Base-by-base conservation (phyloP, 345 rosid species). In the Combretum micranthum region DNA sequence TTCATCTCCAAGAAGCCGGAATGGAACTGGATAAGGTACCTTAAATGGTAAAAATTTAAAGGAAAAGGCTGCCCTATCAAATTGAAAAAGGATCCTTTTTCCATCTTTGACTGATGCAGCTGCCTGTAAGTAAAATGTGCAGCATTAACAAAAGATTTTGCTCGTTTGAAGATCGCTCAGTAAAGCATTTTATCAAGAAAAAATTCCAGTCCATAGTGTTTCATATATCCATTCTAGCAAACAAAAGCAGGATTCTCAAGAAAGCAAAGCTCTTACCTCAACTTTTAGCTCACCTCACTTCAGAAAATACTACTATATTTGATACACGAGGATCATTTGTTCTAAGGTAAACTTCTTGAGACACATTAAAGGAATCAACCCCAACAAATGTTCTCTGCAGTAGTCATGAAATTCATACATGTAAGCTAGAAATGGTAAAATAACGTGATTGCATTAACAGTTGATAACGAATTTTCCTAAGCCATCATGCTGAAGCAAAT, bases 11-110 rank as follows among this genome's bases (percentile, higher is more conserved):
- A 93, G 97, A 70, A 93, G 88, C 75, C 75, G 73, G 70, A 92
- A 92, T 49, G 98, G 98, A 52, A 92, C 94, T 15, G 95, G 98
- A 67, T 92, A 92, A 54, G 98, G 98, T 59, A 92, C 87, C 73
- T 84, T 84, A 57, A 92, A 84, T 0, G 98, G 98, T 55, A 92
- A 73, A n/a, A 88, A 84, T 46, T 86, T 92, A 5, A 92, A 64
- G 18, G 90, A 64, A 58, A 88, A 88, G 13, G 95, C 87, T 13
- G 93, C 97, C 69, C 59, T 88, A 60, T 92, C 96, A 37, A 92
- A 88, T 44, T 47, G 78, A 66, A 88, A 86, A 13, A 83, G 75
- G 69, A 93, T 86, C 44, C 91, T 58, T 60, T 79, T 81, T 20
- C 78, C 82, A 63, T 83, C 86, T 57, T 74, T 72, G 47, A 79